These are phyloP conservation scores for Allomyces javanicus DNA, from an alignment of 192 early-diverging fungal species.

Conservation along the genomic window DNA sequence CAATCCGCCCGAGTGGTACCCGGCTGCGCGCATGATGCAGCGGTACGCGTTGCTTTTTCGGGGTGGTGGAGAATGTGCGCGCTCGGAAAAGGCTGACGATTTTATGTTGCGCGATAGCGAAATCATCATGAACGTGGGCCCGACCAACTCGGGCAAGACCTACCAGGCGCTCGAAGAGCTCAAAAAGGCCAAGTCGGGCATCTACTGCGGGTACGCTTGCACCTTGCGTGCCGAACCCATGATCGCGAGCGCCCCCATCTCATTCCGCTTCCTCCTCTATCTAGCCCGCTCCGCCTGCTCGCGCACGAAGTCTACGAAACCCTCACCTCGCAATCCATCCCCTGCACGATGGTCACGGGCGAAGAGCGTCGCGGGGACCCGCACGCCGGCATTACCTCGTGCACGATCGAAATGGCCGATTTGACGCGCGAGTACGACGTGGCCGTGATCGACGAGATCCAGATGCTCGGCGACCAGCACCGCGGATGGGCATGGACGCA, in stretches of 20 bases:
- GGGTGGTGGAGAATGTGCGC: background rate
- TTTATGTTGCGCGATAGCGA: conserved; percentile 20
- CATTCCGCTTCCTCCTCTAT: background rate
- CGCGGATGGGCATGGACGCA: conserved; percentile 94
- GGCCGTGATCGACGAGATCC: conserved; percentile 92
- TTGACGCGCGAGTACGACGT: conserved; percentile 37
- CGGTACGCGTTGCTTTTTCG: conserved; percentile 21
- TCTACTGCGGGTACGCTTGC: conserved; percentile 61
- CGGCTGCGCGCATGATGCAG: conserved; percentile 46
- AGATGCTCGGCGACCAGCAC: conserved; percentile 69
- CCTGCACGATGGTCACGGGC: conserved; percentile 75
- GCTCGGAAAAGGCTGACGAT: background rate
- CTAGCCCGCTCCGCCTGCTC: conserved; percentile 57
- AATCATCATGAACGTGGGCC: conserved; percentile 85
- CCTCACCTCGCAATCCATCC: conserved; percentile 51
- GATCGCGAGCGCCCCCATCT: too few species aligned
- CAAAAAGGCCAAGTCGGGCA: conserved; percentile 30
- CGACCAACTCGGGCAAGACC: conserved; percentile 95
- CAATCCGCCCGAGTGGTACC: conserved; percentile 62
- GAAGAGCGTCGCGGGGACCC: conserved; percentile 50
- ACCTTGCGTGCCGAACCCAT: too few species aligned
- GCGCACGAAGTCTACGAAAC: conserved; percentile 82
- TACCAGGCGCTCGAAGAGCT: conserved; percentile 65
- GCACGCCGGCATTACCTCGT: conserved; percentile 30
- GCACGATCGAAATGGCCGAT: conserved; percentile 83